Conservation (phyloP, 1,284 basidiomycete genomes). For the Sanghuangporus sanghuang region DNA sequence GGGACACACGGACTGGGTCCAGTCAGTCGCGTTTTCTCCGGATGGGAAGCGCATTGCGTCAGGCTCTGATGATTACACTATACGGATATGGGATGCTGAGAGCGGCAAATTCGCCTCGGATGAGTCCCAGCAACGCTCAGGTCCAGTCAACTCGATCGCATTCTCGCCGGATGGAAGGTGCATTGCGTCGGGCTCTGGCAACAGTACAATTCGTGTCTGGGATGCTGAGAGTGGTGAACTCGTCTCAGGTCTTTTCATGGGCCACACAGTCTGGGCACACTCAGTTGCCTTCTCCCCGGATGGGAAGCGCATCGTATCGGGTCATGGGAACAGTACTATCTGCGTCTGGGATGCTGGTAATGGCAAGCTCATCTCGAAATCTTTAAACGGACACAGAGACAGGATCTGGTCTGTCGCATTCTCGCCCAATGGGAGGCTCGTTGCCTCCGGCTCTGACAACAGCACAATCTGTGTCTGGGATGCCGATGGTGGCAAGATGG, state of each 20-base stretch:
- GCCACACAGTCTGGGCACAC: not conserved
- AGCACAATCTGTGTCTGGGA: not conserved
- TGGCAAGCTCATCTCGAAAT: not conserved
- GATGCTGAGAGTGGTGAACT: not conserved
- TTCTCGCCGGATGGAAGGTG: not conserved
- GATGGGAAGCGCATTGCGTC: not conserved
- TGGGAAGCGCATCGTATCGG: not conserved
- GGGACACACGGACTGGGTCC: not conserved
- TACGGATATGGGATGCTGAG: too few relatives aligned
- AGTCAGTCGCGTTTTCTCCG: not conserved
- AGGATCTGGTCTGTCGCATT: not conserved
- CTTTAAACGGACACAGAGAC: not conserved
- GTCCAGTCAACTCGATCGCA: not conserved
- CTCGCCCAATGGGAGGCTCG: not conserved
- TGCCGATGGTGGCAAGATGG: not conserved
- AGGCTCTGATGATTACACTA: not conserved
- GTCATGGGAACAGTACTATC: not conserved
- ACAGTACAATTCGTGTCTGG: not conserved
- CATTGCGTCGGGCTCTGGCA: too few relatives aligned
- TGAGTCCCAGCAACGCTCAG: too few relatives aligned
- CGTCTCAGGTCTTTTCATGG: not conserved
- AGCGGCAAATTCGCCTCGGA: too few relatives aligned
- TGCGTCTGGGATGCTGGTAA: not conserved
- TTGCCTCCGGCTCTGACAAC: not conserved
- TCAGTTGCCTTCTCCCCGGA: not conserved